phyloP scores from a whole-genome alignment of 208 protist species.

The Phytomonas francai region DNA sequence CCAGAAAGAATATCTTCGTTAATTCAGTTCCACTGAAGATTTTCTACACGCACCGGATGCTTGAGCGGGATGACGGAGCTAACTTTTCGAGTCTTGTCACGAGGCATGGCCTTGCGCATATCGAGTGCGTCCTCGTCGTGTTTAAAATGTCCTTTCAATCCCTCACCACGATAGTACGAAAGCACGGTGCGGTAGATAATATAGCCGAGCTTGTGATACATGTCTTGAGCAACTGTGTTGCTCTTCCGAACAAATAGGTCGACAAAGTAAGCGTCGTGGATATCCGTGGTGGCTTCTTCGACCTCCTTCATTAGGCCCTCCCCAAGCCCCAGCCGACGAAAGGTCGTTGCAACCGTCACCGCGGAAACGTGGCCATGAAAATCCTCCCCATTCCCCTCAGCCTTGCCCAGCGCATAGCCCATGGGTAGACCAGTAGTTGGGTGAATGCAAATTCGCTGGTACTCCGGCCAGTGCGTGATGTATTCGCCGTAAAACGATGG shows the following conservation, averaged over 20 bases:
- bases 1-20: neutral
- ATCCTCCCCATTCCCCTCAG: conserved; percentile 90
- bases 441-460: conserved; percentile 88
- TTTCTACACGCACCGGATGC: conserved; percentile 60
- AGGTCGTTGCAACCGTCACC: conserved; percentile 97
- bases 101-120: conserved; percentile 95
- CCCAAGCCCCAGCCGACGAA: conserved; percentile 93
- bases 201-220: conserved; percentile 98
- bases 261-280: conserved; percentile 98
- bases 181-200: conserved; percentile 93
- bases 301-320: conserved; percentile 93
- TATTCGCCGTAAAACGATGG: conserved; percentile 97
- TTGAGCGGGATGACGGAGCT: conserved; percentile 78
- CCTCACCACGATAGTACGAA: conserved; percentile 75
- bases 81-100: conserved; percentile 72
- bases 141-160: conserved; percentile 43
- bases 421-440: conserved; percentile 86
- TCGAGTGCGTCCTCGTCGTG: conserved; percentile 90
- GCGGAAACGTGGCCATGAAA: conserved; percentile 99
- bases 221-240: conserved; percentile 95
- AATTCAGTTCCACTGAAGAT: conserved; percentile 78
- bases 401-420: conserved; percentile 97
- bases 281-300: conserved; percentile 74
- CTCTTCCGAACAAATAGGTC: conserved; percentile 98
- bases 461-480: conserved; percentile 95